Conservation (phyloP, 305 asterid genomes). For the Rubia peregrina region DNA sequence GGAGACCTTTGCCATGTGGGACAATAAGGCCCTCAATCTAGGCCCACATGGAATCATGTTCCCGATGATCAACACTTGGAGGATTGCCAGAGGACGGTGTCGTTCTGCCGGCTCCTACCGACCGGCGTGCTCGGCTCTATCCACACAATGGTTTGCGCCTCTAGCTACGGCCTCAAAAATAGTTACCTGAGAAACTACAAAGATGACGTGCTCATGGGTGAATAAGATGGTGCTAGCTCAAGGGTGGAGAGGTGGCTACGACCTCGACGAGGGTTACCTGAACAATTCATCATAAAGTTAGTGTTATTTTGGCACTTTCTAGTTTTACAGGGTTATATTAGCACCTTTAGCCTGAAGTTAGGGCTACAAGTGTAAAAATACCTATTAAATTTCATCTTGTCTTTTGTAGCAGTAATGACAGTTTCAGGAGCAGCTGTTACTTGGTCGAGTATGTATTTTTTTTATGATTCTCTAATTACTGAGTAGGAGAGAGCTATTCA, state of each 20-base stretch:
- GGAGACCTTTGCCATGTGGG: conserved; percentile 66
- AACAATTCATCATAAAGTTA: conserved; percentile 22
- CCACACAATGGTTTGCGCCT: conserved; percentile 73
- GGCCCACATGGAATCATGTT: conserved; percentile 97
- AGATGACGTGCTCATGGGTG: conserved; percentile 39
- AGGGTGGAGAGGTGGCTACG: conserved; percentile 59
- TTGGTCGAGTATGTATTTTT: no score
- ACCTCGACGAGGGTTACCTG: conserved; percentile 58
- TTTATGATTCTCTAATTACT: no score
- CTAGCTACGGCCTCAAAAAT: conserved; percentile 62
- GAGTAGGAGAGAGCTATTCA: no score
- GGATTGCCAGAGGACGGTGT: conserved; percentile 61
- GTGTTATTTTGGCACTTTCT: no score
- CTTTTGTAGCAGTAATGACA: no score
- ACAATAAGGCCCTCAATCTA: conserved; percentile 79
- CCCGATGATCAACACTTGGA: conserved; percentile 84
- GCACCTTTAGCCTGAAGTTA: no score
- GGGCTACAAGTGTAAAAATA: no score
- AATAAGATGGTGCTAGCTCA: conserved; percentile 41
- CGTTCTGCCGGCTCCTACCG: conserved; percentile 73
- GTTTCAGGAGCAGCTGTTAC: no score
- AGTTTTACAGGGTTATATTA: no score
- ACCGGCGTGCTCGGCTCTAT: conserved; percentile 82
- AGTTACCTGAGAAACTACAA: conserved; percentile 65
- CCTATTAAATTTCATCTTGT: no score